These are phyloP conservation scores for Cairneyella variabilis DNA, from an alignment of 495 filamentous ascomycete genomes.

Conservation along the genomic window DNA sequence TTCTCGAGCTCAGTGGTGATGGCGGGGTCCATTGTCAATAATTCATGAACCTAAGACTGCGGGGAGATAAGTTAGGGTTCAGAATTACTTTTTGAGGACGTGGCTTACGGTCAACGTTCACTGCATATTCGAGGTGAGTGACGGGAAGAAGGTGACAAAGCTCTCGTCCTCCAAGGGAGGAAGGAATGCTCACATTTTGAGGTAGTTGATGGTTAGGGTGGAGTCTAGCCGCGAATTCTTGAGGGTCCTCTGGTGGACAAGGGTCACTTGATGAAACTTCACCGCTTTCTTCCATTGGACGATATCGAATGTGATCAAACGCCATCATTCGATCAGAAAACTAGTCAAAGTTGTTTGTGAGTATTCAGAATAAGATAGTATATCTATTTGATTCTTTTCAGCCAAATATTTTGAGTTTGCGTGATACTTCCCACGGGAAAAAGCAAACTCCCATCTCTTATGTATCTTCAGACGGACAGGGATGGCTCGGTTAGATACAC, in stretches of 20 bases:
- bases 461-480: too few relatives aligned
- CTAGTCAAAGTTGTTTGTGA: too few relatives aligned
- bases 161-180: not conserved
- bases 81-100: not conserved
- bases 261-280: not conserved
- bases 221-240: conserved; percentile 1
- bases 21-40: conserved; percentile 28
- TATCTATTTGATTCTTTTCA: too few relatives aligned
- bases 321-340: too few relatives aligned
- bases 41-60: not conserved
- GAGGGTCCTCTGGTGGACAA: not conserved
- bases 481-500: too few relatives aligned
- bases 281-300: not conserved
- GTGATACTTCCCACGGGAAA: too few relatives aligned
- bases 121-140: not conserved
- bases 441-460: too few relatives aligned
- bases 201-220: not conserved
- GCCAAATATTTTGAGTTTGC: too few relatives aligned
- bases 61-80: not conserved
- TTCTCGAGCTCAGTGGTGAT: conserved; percentile 30
- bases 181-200: conserved; percentile 6
- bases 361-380: too few relatives aligned
- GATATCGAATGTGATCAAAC: too few relatives aligned
- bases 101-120: not conserved
- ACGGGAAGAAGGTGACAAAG: not conserved